These are phyloP conservation scores for Penicillium odoratum DNA, from an alignment of 495 filamentous ascomycete genomes.

Conservation along the genomic window DNA sequence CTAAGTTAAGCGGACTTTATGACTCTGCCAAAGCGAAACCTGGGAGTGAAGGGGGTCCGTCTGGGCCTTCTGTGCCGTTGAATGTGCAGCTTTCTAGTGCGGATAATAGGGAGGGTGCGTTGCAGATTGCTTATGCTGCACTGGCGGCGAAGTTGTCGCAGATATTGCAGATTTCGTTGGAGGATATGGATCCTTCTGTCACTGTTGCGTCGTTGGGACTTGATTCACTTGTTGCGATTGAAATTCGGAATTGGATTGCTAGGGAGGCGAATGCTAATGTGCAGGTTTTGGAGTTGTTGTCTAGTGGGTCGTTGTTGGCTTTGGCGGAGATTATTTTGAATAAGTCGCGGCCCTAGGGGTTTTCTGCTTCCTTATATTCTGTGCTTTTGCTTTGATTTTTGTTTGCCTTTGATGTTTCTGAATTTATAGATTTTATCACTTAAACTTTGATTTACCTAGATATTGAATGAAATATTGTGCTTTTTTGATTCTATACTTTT, in stretches of 20 bases:
- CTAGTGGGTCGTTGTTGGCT: slow-evolving; percentile 30
- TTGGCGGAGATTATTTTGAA: slow-evolving; percentile 31
- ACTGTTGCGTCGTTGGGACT: slow-evolving; percentile 32
- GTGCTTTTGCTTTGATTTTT: background rate
- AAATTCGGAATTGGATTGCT: slow-evolving; percentile 41
- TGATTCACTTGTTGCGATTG: slow-evolving; percentile 42
- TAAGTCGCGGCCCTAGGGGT: slow-evolving; percentile 26
- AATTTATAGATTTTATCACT: background rate
- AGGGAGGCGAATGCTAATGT: slow-evolving; percentile 38
- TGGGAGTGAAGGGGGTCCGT: slow-evolving; percentile 4
- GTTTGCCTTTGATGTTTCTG: background rate
- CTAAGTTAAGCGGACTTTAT: slow-evolving; percentile 24
- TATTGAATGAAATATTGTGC: too few species aligned
- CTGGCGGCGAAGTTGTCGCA: slow-evolving; percentile 31
- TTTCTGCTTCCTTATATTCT: background rate
- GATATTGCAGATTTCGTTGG: slow-evolving; percentile 25
- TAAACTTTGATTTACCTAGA: too few species aligned
- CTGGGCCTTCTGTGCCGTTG: slow-evolving; percentile 19
- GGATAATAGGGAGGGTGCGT: slow-evolving; percentile 24
- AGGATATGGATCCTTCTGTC: slow-evolving; percentile 35
- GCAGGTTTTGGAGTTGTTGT: slow-evolving; percentile 34
- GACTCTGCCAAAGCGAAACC: slow-evolving; percentile 16
- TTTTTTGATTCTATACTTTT: too few species aligned
- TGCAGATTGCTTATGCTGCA: slow-evolving; percentile 27
- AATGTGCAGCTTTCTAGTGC: slow-evolving; percentile 19